Conservation (phyloP, 2,329 filamentous ascomycete species). For the Epichloe baconii region DNA sequence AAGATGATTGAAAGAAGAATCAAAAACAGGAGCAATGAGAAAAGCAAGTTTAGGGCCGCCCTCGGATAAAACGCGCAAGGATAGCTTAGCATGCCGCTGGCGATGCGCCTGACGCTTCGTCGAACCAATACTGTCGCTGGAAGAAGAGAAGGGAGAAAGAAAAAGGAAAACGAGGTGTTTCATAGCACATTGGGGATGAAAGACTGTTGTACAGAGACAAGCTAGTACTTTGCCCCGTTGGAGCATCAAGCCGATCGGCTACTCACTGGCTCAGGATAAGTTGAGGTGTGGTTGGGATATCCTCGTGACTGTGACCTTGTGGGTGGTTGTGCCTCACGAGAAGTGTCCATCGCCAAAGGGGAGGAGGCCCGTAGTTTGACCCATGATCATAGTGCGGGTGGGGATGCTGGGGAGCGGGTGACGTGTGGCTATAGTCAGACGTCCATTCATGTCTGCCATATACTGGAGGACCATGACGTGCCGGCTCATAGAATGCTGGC, state of each 20-base stretch:
- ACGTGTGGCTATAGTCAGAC: conserved; percentile 1
- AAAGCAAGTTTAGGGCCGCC: too few species aligned
- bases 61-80: too few species aligned
- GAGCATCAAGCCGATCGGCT: neutral
- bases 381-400: neutral
- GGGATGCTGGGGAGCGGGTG: neutral
- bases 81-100: too few species aligned
- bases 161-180: too few species aligned
- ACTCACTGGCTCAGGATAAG: conserved; percentile 3
- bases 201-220: neutral
- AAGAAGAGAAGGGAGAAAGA: too few species aligned
- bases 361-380: neutral
- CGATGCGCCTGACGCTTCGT: too few species aligned
- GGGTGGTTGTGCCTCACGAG: neutral
- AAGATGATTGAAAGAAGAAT: too few species aligned
- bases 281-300: neutral
- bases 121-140: too few species aligned
- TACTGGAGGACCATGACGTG: conserved; percentile 1
- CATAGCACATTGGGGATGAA: conserved; percentile 7
- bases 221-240: neutral
- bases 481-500: conserved; percentile 3
- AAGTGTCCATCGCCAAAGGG: neutral
- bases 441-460: conserved; percentile 2
- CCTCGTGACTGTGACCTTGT: neutral
- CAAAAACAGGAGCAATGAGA: too few species aligned